Conservation (phyloP, 495 filamentous ascomycete species). For the Xylaria palmicola region DNA sequence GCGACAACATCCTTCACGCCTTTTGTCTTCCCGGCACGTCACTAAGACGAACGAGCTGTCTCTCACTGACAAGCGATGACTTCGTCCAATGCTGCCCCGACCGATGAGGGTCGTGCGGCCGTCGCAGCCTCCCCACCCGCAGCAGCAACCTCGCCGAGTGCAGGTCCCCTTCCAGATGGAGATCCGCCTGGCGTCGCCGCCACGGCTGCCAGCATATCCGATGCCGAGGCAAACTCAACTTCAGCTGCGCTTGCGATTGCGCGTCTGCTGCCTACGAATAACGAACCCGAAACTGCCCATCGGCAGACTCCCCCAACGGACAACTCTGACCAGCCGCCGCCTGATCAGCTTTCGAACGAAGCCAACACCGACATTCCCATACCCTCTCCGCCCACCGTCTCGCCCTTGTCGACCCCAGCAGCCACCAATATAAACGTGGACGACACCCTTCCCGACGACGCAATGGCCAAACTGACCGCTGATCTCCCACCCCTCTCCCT, state of each 20-base stretch:
- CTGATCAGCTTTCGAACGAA: background rate
- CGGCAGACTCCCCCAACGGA: background rate
- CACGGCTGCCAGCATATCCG: background rate
- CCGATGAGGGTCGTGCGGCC: conserved; percentile 19
- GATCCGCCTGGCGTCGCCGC: background rate
- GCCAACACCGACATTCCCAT: conserved; percentile 21
- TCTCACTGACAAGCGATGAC: conserved; percentile 35
- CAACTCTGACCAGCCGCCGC: background rate
- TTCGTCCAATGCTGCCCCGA: conserved; percentile 34
- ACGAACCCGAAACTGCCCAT: background rate
- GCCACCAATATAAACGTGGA: conserved; percentile 29
- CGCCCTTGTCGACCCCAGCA: conserved; percentile 32
- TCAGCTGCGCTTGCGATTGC: conserved; percentile 20
- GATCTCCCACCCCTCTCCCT: conserved; percentile 19
- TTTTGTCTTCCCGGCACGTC: conserved; percentile 20
- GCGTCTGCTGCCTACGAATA: background rate
- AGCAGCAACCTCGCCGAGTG: background rate
- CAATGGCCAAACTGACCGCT: conserved; percentile 22
- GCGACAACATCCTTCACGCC: conserved; percentile 3
- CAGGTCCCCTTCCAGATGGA: background rate
- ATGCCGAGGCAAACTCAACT: background rate
- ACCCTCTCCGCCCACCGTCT: conserved; percentile 33
- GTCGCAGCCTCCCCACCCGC: conserved; percentile 4
- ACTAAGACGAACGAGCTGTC: conserved; percentile 38
- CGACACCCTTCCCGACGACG: conserved; percentile 23